Evolutionary conservation across 441 rosid species (phyloP), one percentile per base, ranked within the genome.

Genomic region (Biscutella laevigata): DNA sequence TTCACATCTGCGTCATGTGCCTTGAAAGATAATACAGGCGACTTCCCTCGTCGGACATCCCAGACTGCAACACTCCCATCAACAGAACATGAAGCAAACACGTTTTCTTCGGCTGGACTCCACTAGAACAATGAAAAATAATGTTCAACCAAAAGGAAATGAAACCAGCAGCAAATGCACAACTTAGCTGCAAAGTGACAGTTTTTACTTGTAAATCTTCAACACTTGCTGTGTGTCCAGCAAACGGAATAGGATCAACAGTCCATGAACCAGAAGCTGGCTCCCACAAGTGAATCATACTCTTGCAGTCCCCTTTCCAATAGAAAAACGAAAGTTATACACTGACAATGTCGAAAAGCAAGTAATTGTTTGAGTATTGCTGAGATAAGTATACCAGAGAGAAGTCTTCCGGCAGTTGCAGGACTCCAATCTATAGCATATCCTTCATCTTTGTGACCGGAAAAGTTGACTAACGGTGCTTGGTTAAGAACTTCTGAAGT

Each of bases 401-500:
- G 73, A 37, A 92, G 94, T 72, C 89, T 79, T 75, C 98, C 96
- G 24, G 83, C 57, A 1, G 78, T 74, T 32, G 80, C 70, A 62
- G 89, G 89, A 74, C 87, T 92, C 98, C 98, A 92, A 69, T 92
- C 98, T 51, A 88, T 57, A 15, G 92, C 89, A 72, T 73, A 88
- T 32, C 94, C 98, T 84, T 92, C 96, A 47, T 86, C 94, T 73
- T 83, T 92, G 74, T 92, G 96, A 58, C 94, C 94, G 0, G 77
- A 39, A 58, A 86, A 92, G 63, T 79, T 88, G 37, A 76, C 43
- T 39, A 84, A 60, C 19, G 96, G 98, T 20, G 83, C 74, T 66
- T 92, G 89, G 67, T 80, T 82, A 68, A 82, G 69, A 71, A 74
- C 88, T 20, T 83, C 60, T 42, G 86, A 51, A 65, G 47, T 58